Base-by-base conservation (phyloP, 148 eudicot species). In the Agrostemma githago region DNA sequence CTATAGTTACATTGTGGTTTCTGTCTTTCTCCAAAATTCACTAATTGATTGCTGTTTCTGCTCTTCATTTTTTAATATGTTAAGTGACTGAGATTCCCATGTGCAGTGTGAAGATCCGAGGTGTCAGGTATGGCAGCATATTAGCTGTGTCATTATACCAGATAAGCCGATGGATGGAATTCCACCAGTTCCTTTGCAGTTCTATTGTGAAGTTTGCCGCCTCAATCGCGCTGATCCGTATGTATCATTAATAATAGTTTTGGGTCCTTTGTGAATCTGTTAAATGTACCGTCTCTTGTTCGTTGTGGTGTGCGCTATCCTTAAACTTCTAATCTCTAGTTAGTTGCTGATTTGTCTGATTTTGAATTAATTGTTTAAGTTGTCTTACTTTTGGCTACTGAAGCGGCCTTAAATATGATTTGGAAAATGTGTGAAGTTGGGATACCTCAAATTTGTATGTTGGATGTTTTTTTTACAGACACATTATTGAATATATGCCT, bases 141-240 rank as follows among this genome's bases (percentile, higher is more conserved):
- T 84, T 64, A 70, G 78, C 68, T 90, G 96, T 81, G 92, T 86
- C 51, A 70, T 88, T 56, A 83, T 88, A 80, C 84, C 95, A 5
- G 91, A 88, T 75, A 86, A 88, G 76, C 89, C 95, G 54, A n/a
- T 69, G 78, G 91, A 86, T 67, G 90, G 86, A 66, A 75, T 68
- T 75, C 79, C 78, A 43, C 79, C 85, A 43, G 81, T 78, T 82
- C 84, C 84, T 40, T 72, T 89, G 26, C 83, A 80, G 48, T 88
- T 88, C 72, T 85, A 82, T 62, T 90, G 96, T 72, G 96, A 90
- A 85, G 75, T 90, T 62, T 90, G 96, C 67, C 88, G 96, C 76
- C 88, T 90, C 19, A 70, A 34, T 70, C 86, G 90, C 61, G 92
- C 92, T 46, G 92, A 88, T 73, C 96, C 91, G 96, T 90, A 86